A percentile compares a stretch with the other conserved stretches of the same genome.
Evolutionary conservation across 306 rosid species (phyloP).

Genomic region (Trichosanthes cucumerina): DNA sequence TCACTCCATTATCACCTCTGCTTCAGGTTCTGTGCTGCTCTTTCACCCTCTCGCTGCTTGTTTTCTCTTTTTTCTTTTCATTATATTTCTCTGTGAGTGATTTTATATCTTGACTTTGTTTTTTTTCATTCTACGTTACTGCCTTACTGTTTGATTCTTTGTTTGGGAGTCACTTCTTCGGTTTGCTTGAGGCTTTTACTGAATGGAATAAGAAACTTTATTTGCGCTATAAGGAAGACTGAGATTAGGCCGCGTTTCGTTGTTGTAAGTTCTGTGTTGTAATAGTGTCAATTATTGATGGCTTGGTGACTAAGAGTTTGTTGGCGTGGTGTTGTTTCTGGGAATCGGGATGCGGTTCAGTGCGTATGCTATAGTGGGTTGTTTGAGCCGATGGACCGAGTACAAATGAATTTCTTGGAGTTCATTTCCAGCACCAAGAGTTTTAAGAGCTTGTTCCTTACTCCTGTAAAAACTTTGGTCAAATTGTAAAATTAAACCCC

Average conservation of each 20-base stretch:
- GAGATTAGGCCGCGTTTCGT: background rate
- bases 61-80: background rate
- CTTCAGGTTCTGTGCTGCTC: slow-evolving; percentile 48
- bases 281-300: background rate
- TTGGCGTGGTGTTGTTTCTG: background rate
- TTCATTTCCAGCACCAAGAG: background rate
- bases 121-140: background rate
- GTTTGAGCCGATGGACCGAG: background rate
- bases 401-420: background rate
- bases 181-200: background rate
- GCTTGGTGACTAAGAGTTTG: background rate
- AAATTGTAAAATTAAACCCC: background rate
- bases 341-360: background rate
- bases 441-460: background rate
- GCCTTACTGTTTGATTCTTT: slow-evolving; percentile 4
- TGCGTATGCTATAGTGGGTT: background rate
- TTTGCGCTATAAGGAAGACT: background rate
- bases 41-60: background rate
- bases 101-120: background rate
- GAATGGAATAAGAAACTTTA: background rate
- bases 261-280: background rate
- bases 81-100: background rate
- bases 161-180: background rate
- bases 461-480: background rate
- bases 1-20: slow-evolving; percentile 58